Evolutionary conservation across 441 rosid genomes (phyloP).

Genomic region (Populus trichocarpa): DNA sequence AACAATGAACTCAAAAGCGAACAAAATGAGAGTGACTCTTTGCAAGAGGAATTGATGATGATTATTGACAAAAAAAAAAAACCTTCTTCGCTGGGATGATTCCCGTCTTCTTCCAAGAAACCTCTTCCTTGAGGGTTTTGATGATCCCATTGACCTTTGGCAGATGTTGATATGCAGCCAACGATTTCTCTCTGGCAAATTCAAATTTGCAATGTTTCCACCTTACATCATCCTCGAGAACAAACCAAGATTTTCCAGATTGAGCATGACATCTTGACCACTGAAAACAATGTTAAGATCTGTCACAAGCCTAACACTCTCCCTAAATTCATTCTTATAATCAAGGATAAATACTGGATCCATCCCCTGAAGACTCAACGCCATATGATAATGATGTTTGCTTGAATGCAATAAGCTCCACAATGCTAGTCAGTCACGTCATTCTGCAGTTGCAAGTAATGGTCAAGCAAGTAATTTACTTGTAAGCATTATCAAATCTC

Average conservation of each 20-base stretch:
- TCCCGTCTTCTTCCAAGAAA: constrained; percentile 1
- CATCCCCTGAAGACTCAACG: neutral
- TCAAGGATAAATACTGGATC: neutral
- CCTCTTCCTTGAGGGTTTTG: neutral
- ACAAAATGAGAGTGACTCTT: neutral
- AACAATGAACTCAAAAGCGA: neutral
- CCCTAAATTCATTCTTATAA: neutral
- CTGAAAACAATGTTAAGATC: neutral
- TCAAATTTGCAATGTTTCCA: neutral
- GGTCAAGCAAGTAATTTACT: neutral
- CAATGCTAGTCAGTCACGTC: too few relatives aligned
- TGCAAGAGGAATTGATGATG: neutral
- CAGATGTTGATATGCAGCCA: constrained; percentile 5
- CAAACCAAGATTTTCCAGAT: neutral
- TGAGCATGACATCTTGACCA: neutral
- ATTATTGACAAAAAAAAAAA: neutral
- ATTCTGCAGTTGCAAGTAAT: too few relatives aligned
- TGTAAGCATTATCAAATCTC: too few relatives aligned
- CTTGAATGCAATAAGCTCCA: too few relatives aligned
- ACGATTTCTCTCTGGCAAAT: neutral
- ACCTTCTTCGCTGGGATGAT: neutral
- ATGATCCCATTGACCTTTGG: constrained; percentile 1
- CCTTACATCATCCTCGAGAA: neutral
- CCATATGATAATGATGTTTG: too few relatives aligned
- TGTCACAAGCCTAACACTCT: neutral